A percentile compares a stretch with the other conserved stretches of the same genome.
phyloP scores from a whole-genome alignment of 176 grass and related monocot genomes.

The Triticum dicoccoides region DNA sequence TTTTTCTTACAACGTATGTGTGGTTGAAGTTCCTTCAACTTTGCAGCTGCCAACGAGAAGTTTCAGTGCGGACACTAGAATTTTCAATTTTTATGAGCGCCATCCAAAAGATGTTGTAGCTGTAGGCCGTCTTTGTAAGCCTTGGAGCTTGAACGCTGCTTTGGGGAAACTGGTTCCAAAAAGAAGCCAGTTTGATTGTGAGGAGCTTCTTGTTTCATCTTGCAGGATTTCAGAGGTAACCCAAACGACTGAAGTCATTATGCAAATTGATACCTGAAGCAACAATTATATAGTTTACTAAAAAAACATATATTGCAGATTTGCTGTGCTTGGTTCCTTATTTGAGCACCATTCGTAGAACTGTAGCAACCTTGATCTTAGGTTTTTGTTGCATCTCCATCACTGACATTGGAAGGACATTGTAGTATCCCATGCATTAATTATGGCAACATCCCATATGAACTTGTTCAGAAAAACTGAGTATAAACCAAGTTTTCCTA shows the following conservation, averaged over 20 bases:
- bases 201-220: conserved; percentile 26
- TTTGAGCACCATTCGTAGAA: background rate
- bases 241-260: background rate
- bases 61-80: background rate
- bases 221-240: conserved; percentile 19
- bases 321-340: background rate
- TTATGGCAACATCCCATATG: no score
- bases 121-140: conserved; percentile 9
- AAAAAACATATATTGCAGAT: background rate
- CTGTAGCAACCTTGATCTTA: background rate
- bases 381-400: background rate
- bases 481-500: background rate
- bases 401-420: background rate
- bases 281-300: background rate
- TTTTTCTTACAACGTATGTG: conserved; percentile 33
- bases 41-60: background rate
- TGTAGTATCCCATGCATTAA: background rate
- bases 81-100: background rate
- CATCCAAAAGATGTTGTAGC: conserved; percentile 13
- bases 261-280: no score
- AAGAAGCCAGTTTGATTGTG: conserved; percentile 27
- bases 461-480: background rate
- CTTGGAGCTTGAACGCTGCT: conserved; percentile 2
- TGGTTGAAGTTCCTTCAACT: background rate
- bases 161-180: conserved; percentile 16